A percentile compares a stretch with the other conserved stretches of the same genome.
These are phyloP conservation scores for Heritiera fomes DNA, from an alignment of 345 rosid genomes.

Conservation along the genomic window DNA sequence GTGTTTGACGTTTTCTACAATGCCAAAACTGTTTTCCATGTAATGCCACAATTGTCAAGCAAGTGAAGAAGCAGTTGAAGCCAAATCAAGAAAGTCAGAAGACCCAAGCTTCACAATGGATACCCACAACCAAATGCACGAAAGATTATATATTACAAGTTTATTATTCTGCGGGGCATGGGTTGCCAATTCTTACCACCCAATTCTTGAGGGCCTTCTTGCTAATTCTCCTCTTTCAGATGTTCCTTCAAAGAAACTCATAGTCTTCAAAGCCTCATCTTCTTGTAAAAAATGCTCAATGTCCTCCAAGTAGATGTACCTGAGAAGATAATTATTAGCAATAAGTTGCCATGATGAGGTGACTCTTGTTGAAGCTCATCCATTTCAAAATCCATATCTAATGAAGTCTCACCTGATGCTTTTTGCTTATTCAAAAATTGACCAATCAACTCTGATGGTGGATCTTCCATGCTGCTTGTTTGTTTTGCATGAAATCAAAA, in stretches of 20 bases:
- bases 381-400: slow-evolving; percentile 81
- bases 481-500: slow-evolving; percentile 39
- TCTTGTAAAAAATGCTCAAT: slow-evolving; percentile 65
- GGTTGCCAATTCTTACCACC: slow-evolving; percentile 61
- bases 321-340: slow-evolving; percentile 27
- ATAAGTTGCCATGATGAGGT: background rate
- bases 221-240: slow-evolving; percentile 59
- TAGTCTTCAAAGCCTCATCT: slow-evolving; percentile 68
- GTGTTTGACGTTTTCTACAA: no score
- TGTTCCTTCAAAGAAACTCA: slow-evolving; percentile 51
- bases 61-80: no score
- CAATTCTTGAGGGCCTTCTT: slow-evolving; percentile 77
- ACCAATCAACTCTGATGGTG: slow-evolving; percentile 67
- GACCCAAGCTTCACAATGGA: no score
- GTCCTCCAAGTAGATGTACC: slow-evolving; percentile 70
- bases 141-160: background rate
- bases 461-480: slow-evolving; percentile 41
- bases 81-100: no score
- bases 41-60: no score
- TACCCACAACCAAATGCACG: no score
- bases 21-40: no score
- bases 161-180: background rate
- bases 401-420: slow-evolving; percentile 65
- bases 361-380: slow-evolving; percentile 50
- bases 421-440: slow-evolving; percentile 70